These are phyloP conservation scores for Pichia sp. DNA, from an alignment of 1,139 yeast genomes.

Conservation along the genomic window DNA sequence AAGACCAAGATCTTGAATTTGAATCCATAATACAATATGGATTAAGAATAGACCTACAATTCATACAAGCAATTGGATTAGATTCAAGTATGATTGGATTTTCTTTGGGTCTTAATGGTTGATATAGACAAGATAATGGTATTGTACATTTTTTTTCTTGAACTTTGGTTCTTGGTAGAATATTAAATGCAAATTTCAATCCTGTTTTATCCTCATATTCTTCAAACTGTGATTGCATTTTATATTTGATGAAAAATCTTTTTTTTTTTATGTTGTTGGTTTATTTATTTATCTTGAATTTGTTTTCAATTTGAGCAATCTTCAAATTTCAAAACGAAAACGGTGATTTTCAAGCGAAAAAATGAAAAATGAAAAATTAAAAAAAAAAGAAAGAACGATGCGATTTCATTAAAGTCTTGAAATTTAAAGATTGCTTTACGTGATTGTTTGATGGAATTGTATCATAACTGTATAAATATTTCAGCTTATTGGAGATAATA, in stretches of 20 bases:
- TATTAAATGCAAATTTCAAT: constrained; percentile 85
- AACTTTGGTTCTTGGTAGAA: constrained; percentile 56
- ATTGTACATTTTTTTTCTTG: constrained; percentile 54
- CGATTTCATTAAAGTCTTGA: not conserved
- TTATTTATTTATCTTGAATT: not conserved
- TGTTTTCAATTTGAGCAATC: not conserved
- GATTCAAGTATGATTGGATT: constrained; percentile 35
- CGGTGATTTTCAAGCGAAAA: not conserved
- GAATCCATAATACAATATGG: constrained; percentile 45
- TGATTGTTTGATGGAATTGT: not conserved
- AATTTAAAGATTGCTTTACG: not conserved
- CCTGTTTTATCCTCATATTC: constrained; percentile 84
- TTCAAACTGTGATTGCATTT: constrained; percentile 56
- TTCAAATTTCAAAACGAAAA: not conserved
- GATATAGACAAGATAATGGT: constrained; percentile 60
- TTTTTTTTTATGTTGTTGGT: not conserved
- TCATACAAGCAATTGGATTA: constrained; percentile 48
- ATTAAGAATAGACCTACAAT: constrained; percentile 54
- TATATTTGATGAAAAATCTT: not conserved
- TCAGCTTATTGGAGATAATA: not conserved
- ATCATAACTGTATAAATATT: too few relatives aligned
- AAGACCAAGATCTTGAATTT: constrained; percentile 49
- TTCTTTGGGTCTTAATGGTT: constrained; percentile 55
- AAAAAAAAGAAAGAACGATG: not conserved
- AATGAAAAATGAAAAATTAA: not conserved